phyloP scores from a whole-genome alignment of 306 rosid genomes.

The Vigna mungo region DNA sequence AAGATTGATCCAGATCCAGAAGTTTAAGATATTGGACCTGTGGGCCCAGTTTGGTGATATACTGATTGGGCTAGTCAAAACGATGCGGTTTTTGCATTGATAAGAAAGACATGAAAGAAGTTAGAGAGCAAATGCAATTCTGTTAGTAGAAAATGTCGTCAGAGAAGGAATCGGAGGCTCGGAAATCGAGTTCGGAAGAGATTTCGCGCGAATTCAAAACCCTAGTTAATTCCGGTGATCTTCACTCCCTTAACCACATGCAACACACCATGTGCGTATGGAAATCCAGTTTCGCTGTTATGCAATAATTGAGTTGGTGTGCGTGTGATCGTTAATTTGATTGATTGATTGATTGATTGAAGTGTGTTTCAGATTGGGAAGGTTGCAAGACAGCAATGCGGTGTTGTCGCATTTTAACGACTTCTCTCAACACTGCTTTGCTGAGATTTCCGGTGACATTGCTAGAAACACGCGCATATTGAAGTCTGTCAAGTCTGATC shows the following conservation, averaged over 20 bases:
- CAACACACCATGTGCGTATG: slow-evolving; percentile 71
- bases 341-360: not conserved
- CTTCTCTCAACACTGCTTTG: slow-evolving; percentile 74
- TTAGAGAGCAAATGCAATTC: not conserved
- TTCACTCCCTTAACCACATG: slow-evolving; percentile 70
- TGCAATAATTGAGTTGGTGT: not conserved
- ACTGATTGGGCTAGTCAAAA: not conserved
- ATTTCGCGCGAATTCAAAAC: slow-evolving; percentile 78
- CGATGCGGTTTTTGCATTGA: not conserved
- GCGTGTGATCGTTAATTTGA: not conserved
- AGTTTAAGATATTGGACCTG: not conserved
- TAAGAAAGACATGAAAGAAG: not conserved
- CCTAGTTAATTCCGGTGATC: slow-evolving; percentile 66
- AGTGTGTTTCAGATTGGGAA: slow-evolving; percentile 73
- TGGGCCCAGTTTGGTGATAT: not conserved
- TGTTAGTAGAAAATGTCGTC: slow-evolving; percentile 30
- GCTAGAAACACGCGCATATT: slow-evolving; percentile 66
- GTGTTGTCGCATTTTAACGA: slow-evolving; percentile 90
- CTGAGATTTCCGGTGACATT: slow-evolving; percentile 79
- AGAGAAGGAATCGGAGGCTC: slow-evolving; percentile 50
- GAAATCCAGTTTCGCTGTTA: not conserved
- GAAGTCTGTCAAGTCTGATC: slow-evolving; percentile 84
- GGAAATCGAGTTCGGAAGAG: slow-evolving; percentile 61
- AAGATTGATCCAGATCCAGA: not conserved
- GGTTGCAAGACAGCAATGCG: slow-evolving; percentile 95